Base-by-base conservation (phyloP, 495 filamentous ascomycete species). In the Penicillium antarcticum region DNA sequence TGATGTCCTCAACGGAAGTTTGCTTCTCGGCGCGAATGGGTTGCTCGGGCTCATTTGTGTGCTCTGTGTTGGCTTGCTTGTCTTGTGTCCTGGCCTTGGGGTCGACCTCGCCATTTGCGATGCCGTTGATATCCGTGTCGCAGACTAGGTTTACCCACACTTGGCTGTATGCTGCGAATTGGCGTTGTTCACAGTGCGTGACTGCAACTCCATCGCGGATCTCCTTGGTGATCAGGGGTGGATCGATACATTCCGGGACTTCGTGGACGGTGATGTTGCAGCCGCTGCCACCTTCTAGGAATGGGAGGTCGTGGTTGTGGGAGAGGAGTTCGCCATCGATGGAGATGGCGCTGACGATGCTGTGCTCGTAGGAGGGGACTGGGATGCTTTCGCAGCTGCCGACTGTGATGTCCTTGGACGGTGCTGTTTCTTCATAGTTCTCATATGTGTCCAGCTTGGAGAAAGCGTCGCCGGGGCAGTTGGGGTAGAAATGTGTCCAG, bases 221-320 rank as follows among this genome's bases (percentile, higher is more conserved):
- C 12, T 53, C 51, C 19, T 53, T 38, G 13, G 24, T 57, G 35
- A 75, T 55, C 0, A 75, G 56, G 0, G 72, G 65, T 8, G 49
- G 47, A 21, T 69, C 66, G 14, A 65, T 52, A 45, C 72, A 75
- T 6, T 57, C 69, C 1, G 70, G 65, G 0, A 63, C 56, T 41
- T 75, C 69, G 48, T 71, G 69, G 4, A 75, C 44, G 26, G 68
- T 65, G 42, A 74, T 60, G 9, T 63, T 67, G 57, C 72, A 75
- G 23, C 52, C 51, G 14, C 50, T 49, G 7, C 47, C 55, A 6
- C 39, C 36, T 17, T 52, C 49, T 18, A 58, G 45, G 43, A 49
- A 61, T 1, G 50, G 46, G 13, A 54, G 48, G 12, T 44, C 51
- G 19, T 43, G 51, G 17, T 60, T 54, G 10, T 45, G 33, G 39